These are phyloP conservation scores for Royoungia palumana DNA, from an alignment of 768 basidiomycete species.

Conservation along the genomic window DNA sequence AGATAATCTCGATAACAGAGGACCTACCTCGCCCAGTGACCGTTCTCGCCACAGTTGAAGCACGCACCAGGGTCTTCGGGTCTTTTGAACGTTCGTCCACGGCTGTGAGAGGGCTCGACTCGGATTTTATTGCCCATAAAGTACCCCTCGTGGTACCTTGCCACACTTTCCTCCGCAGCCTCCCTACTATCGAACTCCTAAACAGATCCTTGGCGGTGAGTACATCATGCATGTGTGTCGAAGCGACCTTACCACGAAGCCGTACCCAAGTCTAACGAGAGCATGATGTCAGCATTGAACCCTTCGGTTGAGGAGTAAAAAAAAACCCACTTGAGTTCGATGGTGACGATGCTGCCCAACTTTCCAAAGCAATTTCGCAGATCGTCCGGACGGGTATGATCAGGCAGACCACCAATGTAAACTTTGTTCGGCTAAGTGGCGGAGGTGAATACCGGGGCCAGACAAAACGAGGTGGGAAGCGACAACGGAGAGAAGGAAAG, in stretches of 20 bases:
- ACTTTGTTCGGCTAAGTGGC: conserved; percentile 88
- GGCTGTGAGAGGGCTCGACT: conserved; percentile 82
- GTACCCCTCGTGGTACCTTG: conserved; percentile 83
- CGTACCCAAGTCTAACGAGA: conserved; percentile 69
- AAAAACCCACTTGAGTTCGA: conserved; percentile 76
- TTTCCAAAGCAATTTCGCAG: conserved; percentile 84
- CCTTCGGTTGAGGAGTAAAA: conserved; percentile 17
- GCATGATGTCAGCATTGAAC: conserved; percentile 10
- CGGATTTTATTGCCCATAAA: conserved; percentile 94
- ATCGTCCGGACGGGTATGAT: conserved; percentile 83
- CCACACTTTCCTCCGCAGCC: conserved; percentile 83
- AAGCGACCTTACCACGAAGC: conserved; percentile 71
- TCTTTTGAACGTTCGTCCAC: conserved; percentile 76
- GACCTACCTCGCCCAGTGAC: conserved; percentile 85
- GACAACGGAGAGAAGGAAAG: conserved; percentile 43
- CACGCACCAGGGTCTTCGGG: conserved; percentile 86
- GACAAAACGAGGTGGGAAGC: conserved; percentile 43
- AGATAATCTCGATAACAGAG: background rate
- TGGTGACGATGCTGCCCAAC: conserved; percentile 68
- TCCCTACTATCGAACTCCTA: conserved; percentile 82
- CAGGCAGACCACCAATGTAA: conserved; percentile 87
- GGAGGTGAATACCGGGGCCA: conserved; percentile 59
- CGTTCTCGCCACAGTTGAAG: conserved; percentile 81
- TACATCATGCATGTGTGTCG: background rate
- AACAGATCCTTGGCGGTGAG: background rate